Evolutionary conservation across 2,329 filamentous ascomycete species (phyloP), one percentile per base, ranked within the genome.

Genomic region (Sporothrix humicola): DNA sequence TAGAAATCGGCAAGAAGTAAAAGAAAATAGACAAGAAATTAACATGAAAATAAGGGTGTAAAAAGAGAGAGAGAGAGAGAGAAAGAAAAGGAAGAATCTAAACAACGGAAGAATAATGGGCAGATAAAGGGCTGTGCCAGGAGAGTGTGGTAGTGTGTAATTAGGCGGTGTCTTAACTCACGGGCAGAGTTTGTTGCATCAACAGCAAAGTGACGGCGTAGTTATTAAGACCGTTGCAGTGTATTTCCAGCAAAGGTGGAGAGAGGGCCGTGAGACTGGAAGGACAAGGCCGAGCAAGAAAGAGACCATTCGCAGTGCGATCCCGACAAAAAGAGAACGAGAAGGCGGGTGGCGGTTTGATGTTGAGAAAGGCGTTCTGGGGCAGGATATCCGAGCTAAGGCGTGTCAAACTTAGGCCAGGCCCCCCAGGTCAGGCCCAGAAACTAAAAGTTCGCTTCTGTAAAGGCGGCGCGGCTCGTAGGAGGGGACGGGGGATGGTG

Each of bases 401-500:
- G 48, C 20, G n/a, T 23, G 52, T 10, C 52, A 56, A 26, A 23
- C 4, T 12, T 12, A 42, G 48, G 48, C 66, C 48, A 54, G 66
- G 65, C 46, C 31, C 31, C 31, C 59, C 50, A 65, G 26, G 52
- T 7, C 59, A 58, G 50, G 66, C 42, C 56, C 58, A 73, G 56
- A 44, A 72, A 72, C 72, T 69, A 72, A 50, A 56, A 69, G 50
- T 42, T 71, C 59, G 72, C 58, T 66, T 73, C 69, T 74, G 73
- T 69, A 65, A 69, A 72, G 72, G 74, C 72, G 74, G 74, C 61
- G 73, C 74, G 74, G 74, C 72, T 75, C 65, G 69, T 54, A 42
- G 50, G 54, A 66, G 56, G 46, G 63, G 44, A 68, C 65, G 65
- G 46, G 46, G 65, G 23, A 31, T 37, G 56, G 50, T 58, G 20